These are phyloP conservation scores for Dendryphion nanum DNA, from an alignment of 2,329 filamentous ascomycete species.

Conservation along the genomic window DNA sequence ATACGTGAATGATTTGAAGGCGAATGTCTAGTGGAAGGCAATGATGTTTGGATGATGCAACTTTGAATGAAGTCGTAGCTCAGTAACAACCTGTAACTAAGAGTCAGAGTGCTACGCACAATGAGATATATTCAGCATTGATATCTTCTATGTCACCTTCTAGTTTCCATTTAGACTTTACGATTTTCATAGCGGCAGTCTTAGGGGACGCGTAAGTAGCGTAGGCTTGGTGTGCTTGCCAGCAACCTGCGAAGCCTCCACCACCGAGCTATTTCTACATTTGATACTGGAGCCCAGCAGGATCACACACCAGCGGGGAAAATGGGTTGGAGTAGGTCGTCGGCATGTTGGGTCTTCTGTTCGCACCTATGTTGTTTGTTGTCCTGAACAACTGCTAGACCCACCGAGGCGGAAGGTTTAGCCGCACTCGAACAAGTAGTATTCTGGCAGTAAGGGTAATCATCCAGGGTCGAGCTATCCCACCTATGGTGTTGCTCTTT, in stretches of 20 bases:
- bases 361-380: constrained; percentile 3
- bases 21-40: not conserved
- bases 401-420: not conserved
- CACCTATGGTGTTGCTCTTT: not conserved
- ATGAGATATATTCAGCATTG: not conserved
- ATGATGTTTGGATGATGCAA: constrained; percentile 1
- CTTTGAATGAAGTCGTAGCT: not conserved
- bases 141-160: constrained; percentile 5
- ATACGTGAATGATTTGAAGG: not conserved
- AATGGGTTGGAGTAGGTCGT: constrained; percentile 3
- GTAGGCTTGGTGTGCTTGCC: constrained; percentile 3
- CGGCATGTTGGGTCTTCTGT: constrained; percentile 1
- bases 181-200: constrained; percentile 4
- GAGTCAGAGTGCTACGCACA: constrained; percentile 1
- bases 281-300: constrained; percentile 3
- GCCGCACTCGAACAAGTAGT: not conserved
- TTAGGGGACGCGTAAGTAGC: not conserved
- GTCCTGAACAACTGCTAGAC: not conserved
- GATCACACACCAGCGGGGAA: constrained; percentile 2
- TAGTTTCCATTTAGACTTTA: constrained; percentile 4
- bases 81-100: not conserved
- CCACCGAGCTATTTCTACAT: constrained; percentile 3
- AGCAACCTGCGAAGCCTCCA: constrained; percentile 4
- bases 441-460: not conserved
- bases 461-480: too few relatives aligned